These are phyloP conservation scores for Vaccinium darrowii DNA, from an alignment of 148 eudicot genomes.

Conservation along the genomic window DNA sequence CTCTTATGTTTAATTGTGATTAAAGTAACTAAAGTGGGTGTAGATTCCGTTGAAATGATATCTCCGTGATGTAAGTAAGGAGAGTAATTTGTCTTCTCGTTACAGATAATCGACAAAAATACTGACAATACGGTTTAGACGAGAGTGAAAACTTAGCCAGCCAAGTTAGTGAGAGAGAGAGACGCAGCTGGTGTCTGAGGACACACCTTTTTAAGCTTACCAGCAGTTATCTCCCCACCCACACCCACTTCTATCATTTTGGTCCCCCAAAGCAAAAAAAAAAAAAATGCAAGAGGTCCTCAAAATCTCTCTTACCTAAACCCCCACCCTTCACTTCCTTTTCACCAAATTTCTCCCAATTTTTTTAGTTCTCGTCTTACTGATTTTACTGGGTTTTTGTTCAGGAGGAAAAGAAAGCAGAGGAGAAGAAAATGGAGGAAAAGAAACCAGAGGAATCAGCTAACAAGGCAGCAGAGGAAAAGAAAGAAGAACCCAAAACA, in stretches of 20 bases:
- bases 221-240: slow-evolving; percentile 1
- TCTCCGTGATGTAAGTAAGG: no score
- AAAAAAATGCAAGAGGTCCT: slow-evolving; percentile 28
- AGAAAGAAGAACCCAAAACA: slow-evolving; percentile 24
- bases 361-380: background rate
- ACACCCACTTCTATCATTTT: background rate
- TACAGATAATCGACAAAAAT: no score
- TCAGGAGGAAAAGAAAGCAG: slow-evolving; percentile 30
- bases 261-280: background rate
- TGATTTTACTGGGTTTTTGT: background rate
- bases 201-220: slow-evolving; percentile 16
- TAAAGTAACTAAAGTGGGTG: no score
- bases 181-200: background rate
- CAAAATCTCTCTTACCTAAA: background rate
- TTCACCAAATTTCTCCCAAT: background rate
- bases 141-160: no score
- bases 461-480: slow-evolving; percentile 18
- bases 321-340: background rate
- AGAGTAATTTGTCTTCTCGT: no score
- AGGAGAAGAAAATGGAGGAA: slow-evolving; percentile 31
- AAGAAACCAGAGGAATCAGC: slow-evolving; percentile 15
- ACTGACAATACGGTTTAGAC: no score
- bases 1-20: no score
- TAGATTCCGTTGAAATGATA: no score
- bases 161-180: background rate